Base-by-base conservation (phyloP, 306 rosid species). In the Acmispon strigosus region DNA sequence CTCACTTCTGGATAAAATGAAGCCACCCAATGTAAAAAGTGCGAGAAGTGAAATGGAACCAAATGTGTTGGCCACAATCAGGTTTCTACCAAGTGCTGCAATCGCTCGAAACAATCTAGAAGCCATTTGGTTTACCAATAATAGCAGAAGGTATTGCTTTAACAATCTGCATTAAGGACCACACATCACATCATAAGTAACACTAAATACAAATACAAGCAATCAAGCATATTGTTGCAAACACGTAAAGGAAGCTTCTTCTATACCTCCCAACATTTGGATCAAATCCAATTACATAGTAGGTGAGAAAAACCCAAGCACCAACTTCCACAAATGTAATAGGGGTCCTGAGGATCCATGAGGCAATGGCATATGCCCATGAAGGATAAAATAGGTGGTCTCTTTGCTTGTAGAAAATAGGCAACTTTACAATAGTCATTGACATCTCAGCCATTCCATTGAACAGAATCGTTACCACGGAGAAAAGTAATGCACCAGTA, bases 381-480 rank as follows among this genome's bases (percentile, higher is more conserved):
- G 90, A 44, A 32, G 93, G 93, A 76, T 76, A 88, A 73, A 88
- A 83, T 27, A 79, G 50, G 45, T 70, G 88, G 39, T 88, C 88
- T 39, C 93, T 22, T 77, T 85, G 93, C 81, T 88, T 88, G 84
- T 78, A 85, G 69, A 88, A 85, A 77, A 82, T 75, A 4, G 88
- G 90, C 74, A 88, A 85, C 70, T 79, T 85, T 20, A 66, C 81
- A 63, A 79, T 73, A 10, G 86, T 70, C 82, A 88, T 71, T 49
- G 84, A 63, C 16, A 83, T 39, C 78, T 88, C 93, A 15, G 79
- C 32, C 72, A 69, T 68, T 37, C 90, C 93, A 76, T 81, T 85
- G 49, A 88, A 85, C 88, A 81, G 76, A 27, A 78, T 45, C 29
- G 71, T 56, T 1, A 72, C 50, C 22, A 83, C 36, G 41, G 88